These are phyloP conservation scores for Gaertneriomyces semiglobifer DNA, from an alignment of 192 early-diverging fungal species.

Conservation along the genomic window DNA sequence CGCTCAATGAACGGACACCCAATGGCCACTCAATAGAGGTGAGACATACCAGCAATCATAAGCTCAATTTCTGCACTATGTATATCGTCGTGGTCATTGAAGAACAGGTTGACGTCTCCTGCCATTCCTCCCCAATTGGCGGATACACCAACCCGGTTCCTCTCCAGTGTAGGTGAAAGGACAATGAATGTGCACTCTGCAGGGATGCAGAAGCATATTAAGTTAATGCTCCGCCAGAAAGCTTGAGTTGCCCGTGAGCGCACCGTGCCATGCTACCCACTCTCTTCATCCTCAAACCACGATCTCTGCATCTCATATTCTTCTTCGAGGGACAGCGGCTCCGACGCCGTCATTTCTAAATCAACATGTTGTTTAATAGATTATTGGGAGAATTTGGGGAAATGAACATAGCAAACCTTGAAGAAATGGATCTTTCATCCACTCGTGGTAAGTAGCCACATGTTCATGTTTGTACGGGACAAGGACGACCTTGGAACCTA, in stretches of 20 bases:
- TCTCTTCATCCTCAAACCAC: conserved; percentile 82
- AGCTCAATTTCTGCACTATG: conserved; percentile 80
- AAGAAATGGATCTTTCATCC: conserved; percentile 90
- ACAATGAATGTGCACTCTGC: conserved; percentile 44
- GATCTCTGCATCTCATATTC: conserved; percentile 93
- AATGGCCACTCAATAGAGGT: background rate
- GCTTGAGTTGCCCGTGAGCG: too few species aligned
- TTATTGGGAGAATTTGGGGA: background rate
- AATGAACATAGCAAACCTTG: conserved; percentile 50
- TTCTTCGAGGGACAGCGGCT: conserved; percentile 87
- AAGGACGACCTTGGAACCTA: conserved; percentile 58
- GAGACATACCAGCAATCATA: conserved; percentile 81
- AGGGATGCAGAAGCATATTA: background rate
- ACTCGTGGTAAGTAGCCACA: conserved; percentile 86
- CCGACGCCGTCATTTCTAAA: conserved; percentile 90
- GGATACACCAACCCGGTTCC: conserved; percentile 23
- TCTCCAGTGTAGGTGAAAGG: conserved; percentile 10
- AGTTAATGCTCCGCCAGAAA: too few species aligned
- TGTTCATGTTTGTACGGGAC: conserved; percentile 86
- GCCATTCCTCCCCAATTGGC: conserved; percentile 67
- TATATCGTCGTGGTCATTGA: conserved; percentile 74
- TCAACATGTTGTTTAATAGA: background rate
- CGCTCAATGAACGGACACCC: conserved; percentile 9
- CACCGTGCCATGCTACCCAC: conserved; percentile 33
- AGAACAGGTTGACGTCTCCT: conserved; percentile 93